phyloP scores from a whole-genome alignment of 805 yeast species.

The Ogataea methanolica region DNA sequence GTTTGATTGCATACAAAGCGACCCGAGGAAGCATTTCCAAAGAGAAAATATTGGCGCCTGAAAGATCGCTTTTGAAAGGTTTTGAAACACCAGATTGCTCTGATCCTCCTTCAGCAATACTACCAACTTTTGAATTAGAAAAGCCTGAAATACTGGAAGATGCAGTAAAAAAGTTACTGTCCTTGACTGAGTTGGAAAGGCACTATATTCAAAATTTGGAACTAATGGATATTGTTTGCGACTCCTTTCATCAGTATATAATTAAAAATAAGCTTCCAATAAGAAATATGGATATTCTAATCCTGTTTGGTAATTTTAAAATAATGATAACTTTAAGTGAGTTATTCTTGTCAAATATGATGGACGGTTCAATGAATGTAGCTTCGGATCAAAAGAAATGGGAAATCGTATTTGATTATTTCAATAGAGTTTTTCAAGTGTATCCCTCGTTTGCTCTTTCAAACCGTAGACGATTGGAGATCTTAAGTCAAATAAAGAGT shows the following conservation, averaged over 20 bases:
- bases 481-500: neutral
- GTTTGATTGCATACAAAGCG: neutral
- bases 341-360: constrained; percentile 20
- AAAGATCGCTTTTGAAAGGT: neutral
- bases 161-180: neutral
- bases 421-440: constrained; percentile 19
- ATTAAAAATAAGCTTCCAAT: constrained; percentile 28
- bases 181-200: constrained; percentile 31
- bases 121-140: neutral
- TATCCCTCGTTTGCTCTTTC: constrained; percentile 23
- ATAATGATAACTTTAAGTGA: constrained; percentile 34
- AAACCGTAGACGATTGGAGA: constrained; percentile 3
- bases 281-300: constrained; percentile 30
- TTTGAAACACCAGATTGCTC: constrained; percentile 1
- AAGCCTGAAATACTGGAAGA: too few relatives aligned
- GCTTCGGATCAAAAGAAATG: constrained; percentile 3
- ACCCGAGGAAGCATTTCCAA: neutral
- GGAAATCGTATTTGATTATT: constrained; percentile 14
- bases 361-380: neutral
- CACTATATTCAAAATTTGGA: constrained; percentile 29
- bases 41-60: constrained; percentile 4
- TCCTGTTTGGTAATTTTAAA: constrained; percentile 41
- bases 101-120: neutral
- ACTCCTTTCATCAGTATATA: constrained; percentile 28
- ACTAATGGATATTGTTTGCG: constrained; percentile 28